Evolutionary conservation across 257 asterid species (phyloP), one percentile per base, ranked within the genome.

Genomic region (Lycium ferocissimum): DNA sequence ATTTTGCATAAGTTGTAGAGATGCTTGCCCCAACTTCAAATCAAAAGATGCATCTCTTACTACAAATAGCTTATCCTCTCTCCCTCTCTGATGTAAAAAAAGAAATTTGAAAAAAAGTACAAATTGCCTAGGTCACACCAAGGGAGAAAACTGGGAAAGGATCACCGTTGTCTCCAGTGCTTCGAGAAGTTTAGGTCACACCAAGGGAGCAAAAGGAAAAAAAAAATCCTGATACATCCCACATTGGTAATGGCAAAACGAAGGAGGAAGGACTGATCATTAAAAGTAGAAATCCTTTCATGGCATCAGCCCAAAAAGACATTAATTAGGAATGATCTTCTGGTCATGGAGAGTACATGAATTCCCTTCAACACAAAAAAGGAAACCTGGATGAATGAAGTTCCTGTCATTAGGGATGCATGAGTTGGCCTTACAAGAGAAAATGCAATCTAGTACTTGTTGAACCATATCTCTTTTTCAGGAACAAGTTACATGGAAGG

Each of bases 361-460:
- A 33, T 26, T 76, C 65, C 63, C 45, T 26, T 26, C 82, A 76
- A 7, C 26, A 14, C 63, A 51, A 26, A 51, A 75, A 22, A 76
- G 22, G 22, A 51, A 76, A 26, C 8, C 47, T 10, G 3, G 2
- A 43, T 71, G 57, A 18, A 71, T 71, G 37, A 22, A 51, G 82
- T 22, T 65, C 63, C 63, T 22, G 11, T 13, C 63, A 51, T 51
- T 76, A 6, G 22, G 82, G 63, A 76, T 1, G 47, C 63, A 51
- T 26, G 82, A 26, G 14, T 26, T 76, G 62, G 22, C 12, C 45
- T 26, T 13, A 76, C 63, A 51, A 76, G 22, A 35, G 26, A 75
- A 47, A 75, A 75, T 75, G 43, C 62, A 76, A 76, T 51, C 82
- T 76, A 76, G 82, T 26, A 76, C 47, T 49, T 49, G 59, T 13